A percentile compares a stretch with the other conserved stretches of the same genome.
phyloP scores from a whole-genome alignment of 352 stramenopile species.

The Pythium pyrilobum region DNA sequence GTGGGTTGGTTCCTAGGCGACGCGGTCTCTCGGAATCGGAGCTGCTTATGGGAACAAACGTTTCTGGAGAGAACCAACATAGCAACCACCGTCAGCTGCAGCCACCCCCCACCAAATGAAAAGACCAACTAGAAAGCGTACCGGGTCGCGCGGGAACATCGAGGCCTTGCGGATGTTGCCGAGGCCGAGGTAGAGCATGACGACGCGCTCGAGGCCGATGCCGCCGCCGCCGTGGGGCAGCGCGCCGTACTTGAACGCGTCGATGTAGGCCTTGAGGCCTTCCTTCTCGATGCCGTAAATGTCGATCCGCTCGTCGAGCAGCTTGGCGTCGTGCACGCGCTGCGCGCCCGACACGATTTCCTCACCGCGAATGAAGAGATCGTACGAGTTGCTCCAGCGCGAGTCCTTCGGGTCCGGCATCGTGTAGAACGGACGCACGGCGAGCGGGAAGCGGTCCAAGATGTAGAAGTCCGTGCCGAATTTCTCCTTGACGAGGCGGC shows the following conservation, averaged over 20 bases:
- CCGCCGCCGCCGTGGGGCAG: constrained; percentile 97
- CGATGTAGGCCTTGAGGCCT: constrained; percentile 95
- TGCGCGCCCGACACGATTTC: constrained; percentile 99
- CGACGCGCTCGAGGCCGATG: constrained; percentile 98
- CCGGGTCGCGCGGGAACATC: constrained; percentile 98
- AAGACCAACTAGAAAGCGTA: constrained; percentile 20
- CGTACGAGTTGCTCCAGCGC: constrained; percentile 96
- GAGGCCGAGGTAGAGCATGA: constrained; percentile 98
- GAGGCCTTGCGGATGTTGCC: constrained; percentile 99
- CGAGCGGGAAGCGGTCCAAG: constrained; percentile 99
- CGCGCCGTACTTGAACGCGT: constrained; percentile 98
- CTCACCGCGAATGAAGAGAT: constrained; percentile 99
- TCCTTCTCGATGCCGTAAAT: constrained; percentile 79
- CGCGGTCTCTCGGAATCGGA: too few species aligned
- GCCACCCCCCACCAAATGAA: background rate
- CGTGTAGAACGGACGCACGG: constrained; percentile 99
- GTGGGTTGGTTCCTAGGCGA: too few species aligned
- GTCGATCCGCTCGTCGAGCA: constrained; percentile 92
- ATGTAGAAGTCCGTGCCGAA: constrained; percentile 99
- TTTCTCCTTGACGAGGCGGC: constrained; percentile 94
- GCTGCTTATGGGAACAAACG: constrained; percentile 59
- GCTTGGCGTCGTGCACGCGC: constrained; percentile 96
- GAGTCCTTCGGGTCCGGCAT: constrained; percentile 97
- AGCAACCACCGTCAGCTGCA: constrained; percentile 4
- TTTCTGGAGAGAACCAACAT: constrained; percentile 22